Evolutionary conservation across 2,329 filamentous ascomycete species (phyloP), one percentile per base, ranked within the genome.

Genomic region (Phialophora macrospora): DNA sequence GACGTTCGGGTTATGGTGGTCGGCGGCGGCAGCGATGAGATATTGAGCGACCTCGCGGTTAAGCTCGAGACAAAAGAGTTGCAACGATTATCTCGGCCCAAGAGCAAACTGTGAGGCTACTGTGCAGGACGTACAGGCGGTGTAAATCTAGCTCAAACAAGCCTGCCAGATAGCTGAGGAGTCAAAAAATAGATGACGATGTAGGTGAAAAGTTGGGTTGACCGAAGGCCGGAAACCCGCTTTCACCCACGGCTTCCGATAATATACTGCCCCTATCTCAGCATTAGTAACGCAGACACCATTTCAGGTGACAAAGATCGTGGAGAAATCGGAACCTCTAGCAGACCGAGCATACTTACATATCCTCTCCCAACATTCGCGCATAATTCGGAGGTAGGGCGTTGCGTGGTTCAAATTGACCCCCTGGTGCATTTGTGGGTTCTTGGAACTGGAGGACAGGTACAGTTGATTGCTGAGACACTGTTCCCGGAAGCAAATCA

Each of bases 21-120:
- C 52, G 87, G 88, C 0, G 89, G 89, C 57, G 89, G 90, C 1
- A 88, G 85, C 5, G 90, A 92, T 74, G 90, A 92, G 74, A 89
- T 92, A 0, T 80, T 92, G 78, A 79, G 90, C 12, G 89, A 92
- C 76, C 77, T 92, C 44, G 86, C 87, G 0, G 82, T 92, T 2
- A 79, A 89, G 17, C 89, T 92, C 75, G 76, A 91, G 63, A 87
- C 90, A 44, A 91, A 91, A 80, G 85, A 89, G 51, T 90, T 87
- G 24, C 34, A 66, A 61, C 55, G 62, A 24, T 55, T 68, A 12
- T 46, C 69, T 34, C 62, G 61, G 41, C 22, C 46, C 55, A 8
- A 9, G 55, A 75, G 70, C 30, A 74, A 72, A 26, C 51, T 73
- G 7, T 74, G 69, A 62, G 6, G 11, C 9, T 3, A 59, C 44